Base-by-base conservation (phyloP, 306 rosid genomes). In the Inga leiocalycina region DNA sequence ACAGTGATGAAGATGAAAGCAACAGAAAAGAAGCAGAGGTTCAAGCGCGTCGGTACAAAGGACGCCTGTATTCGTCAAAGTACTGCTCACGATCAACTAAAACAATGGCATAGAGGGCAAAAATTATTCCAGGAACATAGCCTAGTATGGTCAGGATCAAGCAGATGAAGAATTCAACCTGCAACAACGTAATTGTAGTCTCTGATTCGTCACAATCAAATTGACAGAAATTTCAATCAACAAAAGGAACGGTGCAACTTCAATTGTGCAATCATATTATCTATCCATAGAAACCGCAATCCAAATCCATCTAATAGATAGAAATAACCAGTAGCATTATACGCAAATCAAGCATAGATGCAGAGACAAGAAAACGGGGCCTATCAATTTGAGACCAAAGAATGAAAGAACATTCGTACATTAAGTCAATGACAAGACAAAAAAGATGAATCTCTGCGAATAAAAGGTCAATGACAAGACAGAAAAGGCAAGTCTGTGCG, bases 111-210 rank as follows among this genome's bases (percentile, higher is more conserved):
- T 91, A 91, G n/a, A 91, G 86, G 19, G 94, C 94, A 83, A 89
- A 91, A 41, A 92, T 88, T 20, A 92, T 92, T 71, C 96, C 93
- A 4, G 96, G 93, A 27, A 92, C 0, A 78, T 92, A 92, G 56
- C 96, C 96, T 2, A 92, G 86, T 6, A 89, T 46, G 57, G 96
- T 92, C 90, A 92, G 41, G 37, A 92, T 75, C 92, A 92, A 69
- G 84, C 96, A 92, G 54, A 92, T 86, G 24, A 87, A 57, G 79
- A 92, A 88, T 81, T 92, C 93, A 67, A 85, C 88, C 93, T 92
- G 86, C 54, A 76, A 75, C 48, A 61, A 78, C 34, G 45, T 0
- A 45, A 78, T n/a, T 39, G 20, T 22, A 82, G 48, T 30, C 61
- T 65, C 34, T 1, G 64, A 52, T 68, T 39, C 22, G 49, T 75